Conservation (phyloP, 331 rosid species). For the Stylosanthes scabra region DNA sequence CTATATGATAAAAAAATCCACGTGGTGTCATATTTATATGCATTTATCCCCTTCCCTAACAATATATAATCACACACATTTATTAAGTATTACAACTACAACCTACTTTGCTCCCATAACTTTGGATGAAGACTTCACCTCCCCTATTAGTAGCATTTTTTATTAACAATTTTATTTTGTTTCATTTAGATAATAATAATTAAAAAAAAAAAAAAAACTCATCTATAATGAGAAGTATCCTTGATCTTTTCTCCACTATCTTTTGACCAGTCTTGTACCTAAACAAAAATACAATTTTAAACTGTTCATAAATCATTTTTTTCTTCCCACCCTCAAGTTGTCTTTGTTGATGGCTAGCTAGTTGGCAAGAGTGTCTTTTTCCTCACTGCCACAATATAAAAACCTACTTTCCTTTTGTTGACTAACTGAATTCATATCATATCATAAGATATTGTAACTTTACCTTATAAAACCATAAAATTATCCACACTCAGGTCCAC, state of each 20-base stretch:
- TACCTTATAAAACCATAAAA: slow-evolving; percentile 15
- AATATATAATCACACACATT: no score
- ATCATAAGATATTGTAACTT: not conserved
- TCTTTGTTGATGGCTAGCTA: not conserved
- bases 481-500: not conserved
- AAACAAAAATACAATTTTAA: slow-evolving; percentile 1
- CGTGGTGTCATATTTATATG: not conserved
- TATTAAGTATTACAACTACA: no score
- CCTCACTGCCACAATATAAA: not conserved
- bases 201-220: no score
- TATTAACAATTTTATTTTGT: no score
- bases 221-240: not conserved
- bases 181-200: no score
- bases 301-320: not conserved
- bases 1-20: no score
- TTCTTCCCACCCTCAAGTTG: not conserved
- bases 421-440: not conserved
- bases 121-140: not conserved
- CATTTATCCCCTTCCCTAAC: no score
- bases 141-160: no score
- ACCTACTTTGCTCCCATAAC: not conserved
- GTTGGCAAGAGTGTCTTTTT: not conserved
- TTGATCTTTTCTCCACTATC: not conserved
- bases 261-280: slow-evolving; percentile 22
- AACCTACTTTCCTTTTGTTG: slow-evolving; percentile 1